Evolutionary conservation across 2,329 filamentous ascomycete genomes (phyloP), one percentile per base, ranked within the genome.

Genomic region (Diaporthe ampelina): DNA sequence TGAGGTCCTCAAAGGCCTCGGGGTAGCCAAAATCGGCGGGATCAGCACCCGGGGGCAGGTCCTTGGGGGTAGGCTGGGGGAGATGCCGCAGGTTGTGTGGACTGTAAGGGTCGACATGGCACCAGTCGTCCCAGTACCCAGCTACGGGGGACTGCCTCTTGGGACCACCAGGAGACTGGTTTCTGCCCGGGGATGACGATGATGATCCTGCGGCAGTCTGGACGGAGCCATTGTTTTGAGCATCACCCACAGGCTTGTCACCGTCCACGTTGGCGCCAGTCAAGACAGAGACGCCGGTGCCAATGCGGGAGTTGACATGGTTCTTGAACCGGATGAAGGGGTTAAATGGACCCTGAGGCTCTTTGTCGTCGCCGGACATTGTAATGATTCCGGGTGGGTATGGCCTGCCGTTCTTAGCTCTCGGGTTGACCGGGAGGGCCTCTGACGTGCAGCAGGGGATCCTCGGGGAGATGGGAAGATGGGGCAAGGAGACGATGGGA

Each of bases 1-100:
- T 82, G 21, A 91, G 84, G 76, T 91, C 89, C 77, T 91, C 89
- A 75, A 91, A 90, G 61, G 89, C 89, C 76, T 91, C 88, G 43
- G 86, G 83, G 76, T 89, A 91, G 11, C 87, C 88, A 77, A 89
- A 89, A 45, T 82, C 77, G 52, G 78, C 79, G 17, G 81, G 61
- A 73, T 86, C 83, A 43, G 82, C 75, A 58, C 82, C 81, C 5
- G 80, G 74, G 11, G 85, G 83, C 1, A 84, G 81, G 76, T 87
- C 87, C 10, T 79, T 83, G 0, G 88, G 88, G 0, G 82, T 78
- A 2, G 89, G 89, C 75, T 86, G 87, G 10, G 81, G 84, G 10
- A 90, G 82, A 73, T 84, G 79, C 59, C 82, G 82, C 24, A 90
- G 85, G 50, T 81, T 82, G 21, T 84, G 78, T 8, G 86, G 87